A percentile compares a stretch with the other conserved stretches of the same genome.
phyloP scores from a whole-genome alignment of 192 early-diverging fungal genomes.

The Coemansia sp. region DNA sequence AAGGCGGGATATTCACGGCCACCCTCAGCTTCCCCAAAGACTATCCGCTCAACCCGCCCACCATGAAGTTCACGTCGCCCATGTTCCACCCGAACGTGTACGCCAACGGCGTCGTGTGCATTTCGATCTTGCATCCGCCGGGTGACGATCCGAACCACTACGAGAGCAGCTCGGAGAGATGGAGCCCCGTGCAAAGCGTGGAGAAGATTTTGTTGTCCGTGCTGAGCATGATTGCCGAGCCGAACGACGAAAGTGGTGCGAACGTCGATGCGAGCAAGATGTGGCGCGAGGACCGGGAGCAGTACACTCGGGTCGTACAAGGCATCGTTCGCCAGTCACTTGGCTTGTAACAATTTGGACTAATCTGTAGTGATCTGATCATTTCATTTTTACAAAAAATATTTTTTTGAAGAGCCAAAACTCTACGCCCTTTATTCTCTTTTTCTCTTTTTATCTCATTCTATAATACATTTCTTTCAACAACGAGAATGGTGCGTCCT shows the following conservation, averaged over 20 bases:
- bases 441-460: background rate
- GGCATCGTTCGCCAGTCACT: slow-evolving; percentile 75
- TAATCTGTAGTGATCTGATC: background rate
- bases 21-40: slow-evolving; percentile 85
- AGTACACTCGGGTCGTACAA: slow-evolving; percentile 79
- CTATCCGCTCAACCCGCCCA: slow-evolving; percentile 93
- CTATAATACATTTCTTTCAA: slow-evolving; percentile 4
- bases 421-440: background rate
- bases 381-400: background rate
- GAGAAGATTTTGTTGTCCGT: slow-evolving; percentile 97
- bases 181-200: slow-evolving; percentile 97
- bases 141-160: slow-evolving; percentile 98
- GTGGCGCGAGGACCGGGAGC: slow-evolving; percentile 79
- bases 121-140: slow-evolving; percentile 96
- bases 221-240: slow-evolving; percentile 95
- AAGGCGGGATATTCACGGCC: slow-evolving; percentile 91
- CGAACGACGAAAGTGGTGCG: slow-evolving; percentile 98
- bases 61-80: slow-evolving; percentile 94
- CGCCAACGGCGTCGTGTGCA: slow-evolving; percentile 92
- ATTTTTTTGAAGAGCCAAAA: background rate
- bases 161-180: slow-evolving; percentile 91
- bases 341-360: slow-evolving; percentile 57
- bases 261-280: slow-evolving; percentile 98
- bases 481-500: slow-evolving; percentile 59
- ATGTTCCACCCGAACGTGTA: slow-evolving; percentile 98